A percentile compares a stretch with the other conserved stretches of the same genome.
Conservation (phyloP, 208 protist genomes). For the Acanthamoeba triangularis region DNA sequence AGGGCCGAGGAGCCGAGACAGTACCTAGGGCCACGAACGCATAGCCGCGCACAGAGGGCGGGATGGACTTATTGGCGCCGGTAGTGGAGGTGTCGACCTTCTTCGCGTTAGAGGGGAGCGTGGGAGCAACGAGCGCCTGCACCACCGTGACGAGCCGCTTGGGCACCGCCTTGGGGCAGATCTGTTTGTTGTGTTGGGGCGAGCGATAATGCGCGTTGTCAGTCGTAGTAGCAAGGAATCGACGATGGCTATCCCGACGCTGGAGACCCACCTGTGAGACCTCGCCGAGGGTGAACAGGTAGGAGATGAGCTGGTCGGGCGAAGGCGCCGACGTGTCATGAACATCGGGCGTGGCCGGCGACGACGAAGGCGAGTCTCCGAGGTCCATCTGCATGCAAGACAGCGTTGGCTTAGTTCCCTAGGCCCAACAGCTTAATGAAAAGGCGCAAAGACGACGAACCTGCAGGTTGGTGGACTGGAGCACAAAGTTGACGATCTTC, state of each 20-base stretch:
- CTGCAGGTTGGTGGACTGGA: slow-evolving; percentile 57
- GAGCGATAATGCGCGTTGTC: too few relatives aligned
- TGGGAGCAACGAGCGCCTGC: slow-evolving; percentile 59
- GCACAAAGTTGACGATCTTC: slow-evolving; percentile 63
- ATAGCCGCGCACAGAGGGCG: slow-evolving; percentile 81
- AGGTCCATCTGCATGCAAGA: background rate
- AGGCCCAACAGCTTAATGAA: background rate
- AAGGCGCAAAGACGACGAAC: background rate
- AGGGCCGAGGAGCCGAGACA: background rate
- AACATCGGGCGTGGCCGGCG: background rate
- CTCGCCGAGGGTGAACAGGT: slow-evolving; percentile 67
- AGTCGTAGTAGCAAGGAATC: too few relatives aligned
- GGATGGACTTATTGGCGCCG: background rate
- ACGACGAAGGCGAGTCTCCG: slow-evolving; percentile 26
- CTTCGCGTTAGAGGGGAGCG: background rate
- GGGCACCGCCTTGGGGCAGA: slow-evolving; percentile 62
- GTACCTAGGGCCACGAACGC: slow-evolving; percentile 86
- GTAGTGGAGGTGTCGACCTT: background rate
- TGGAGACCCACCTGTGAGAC: slow-evolving; percentile 15
- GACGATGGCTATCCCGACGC: background rate
- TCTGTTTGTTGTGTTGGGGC: background rate
- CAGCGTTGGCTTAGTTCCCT: background rate
- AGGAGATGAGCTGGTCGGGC: slow-evolving; percentile 17
- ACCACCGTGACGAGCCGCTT: slow-evolving; percentile 74
- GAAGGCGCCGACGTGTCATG: background rate